Percentiles rank a stretch among this genome's conserved stretches.
phyloP scores from a whole-genome alignment of 257 asterid genomes.

The Fraxinus pennsylvanica region DNA sequence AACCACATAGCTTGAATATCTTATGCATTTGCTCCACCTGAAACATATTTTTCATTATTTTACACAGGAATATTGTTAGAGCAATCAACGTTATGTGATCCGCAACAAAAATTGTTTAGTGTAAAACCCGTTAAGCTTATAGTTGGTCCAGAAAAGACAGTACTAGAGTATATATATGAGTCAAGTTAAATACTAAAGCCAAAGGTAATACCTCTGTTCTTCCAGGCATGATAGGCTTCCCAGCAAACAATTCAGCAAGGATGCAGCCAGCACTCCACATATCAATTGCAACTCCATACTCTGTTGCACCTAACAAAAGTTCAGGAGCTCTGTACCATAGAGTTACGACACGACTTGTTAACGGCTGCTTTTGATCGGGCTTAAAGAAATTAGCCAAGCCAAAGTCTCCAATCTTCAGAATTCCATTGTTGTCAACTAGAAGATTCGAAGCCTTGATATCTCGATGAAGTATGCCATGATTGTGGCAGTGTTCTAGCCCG shows the following conservation, averaged over 20 bases:
- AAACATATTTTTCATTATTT: constrained; percentile 11
- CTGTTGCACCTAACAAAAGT: constrained; percentile 80
- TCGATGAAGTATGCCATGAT: constrained; percentile 79
- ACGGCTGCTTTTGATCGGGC: constrained; percentile 59
- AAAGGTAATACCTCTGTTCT: constrained; percentile 74
- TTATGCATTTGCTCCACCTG: constrained; percentile 98
- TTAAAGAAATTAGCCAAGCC: constrained; percentile 69
- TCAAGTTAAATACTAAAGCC: not conserved
- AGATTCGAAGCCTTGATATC: constrained; percentile 94
- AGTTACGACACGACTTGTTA: constrained; percentile 92
- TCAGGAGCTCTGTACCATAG: constrained; percentile 98
- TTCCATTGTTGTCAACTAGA: constrained; percentile 67
- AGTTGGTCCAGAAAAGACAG: not conserved
- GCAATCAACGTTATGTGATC: not conserved
- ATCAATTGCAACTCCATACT: constrained; percentile 77
- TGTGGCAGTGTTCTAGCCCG: constrained; percentile 89
- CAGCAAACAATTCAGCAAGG: constrained; percentile 78
- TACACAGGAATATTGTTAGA: not conserved
- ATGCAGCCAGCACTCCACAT: constrained; percentile 95
- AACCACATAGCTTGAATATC: constrained; percentile 93
- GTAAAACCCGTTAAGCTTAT: not conserved
- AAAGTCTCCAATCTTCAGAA: constrained; percentile 74
- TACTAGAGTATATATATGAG: not conserved
- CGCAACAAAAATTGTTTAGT: not conserved
- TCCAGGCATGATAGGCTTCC: constrained; percentile 96